phyloP scores from a whole-genome alignment of 2,329 filamentous ascomycete genomes.

The Pestalotiopsis sp. region DNA sequence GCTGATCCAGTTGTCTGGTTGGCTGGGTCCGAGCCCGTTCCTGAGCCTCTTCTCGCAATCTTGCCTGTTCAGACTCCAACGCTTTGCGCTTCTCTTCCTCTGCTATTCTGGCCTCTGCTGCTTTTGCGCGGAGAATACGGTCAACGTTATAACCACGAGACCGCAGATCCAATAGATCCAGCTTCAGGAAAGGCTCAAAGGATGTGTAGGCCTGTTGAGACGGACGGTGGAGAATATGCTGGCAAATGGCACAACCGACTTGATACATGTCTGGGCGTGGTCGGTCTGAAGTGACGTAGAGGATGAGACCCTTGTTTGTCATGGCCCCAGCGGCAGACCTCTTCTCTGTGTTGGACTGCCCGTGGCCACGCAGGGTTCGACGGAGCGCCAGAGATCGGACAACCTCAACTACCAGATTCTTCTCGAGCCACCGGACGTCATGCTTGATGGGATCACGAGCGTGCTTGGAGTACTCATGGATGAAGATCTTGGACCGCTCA shows the following conservation, averaged over 20 bases:
- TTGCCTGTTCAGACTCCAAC: constrained; percentile 72
- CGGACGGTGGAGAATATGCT: constrained; percentile 77
- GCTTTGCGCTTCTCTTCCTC: constrained; percentile 80
- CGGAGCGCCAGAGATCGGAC: constrained; percentile 80
- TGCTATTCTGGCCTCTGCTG: constrained; percentile 83
- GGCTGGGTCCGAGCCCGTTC: constrained; percentile 52
- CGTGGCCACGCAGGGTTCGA: constrained; percentile 73
- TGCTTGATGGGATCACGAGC: constrained; percentile 79
- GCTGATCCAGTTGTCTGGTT: constrained; percentile 35
- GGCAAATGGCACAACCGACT: constrained; percentile 84
- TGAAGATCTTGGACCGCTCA: constrained; percentile 86
- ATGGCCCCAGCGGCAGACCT: constrained; percentile 68
- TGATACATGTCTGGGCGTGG: constrained; percentile 83
- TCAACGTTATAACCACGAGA: constrained; percentile 96
- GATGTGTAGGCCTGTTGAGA: constrained; percentile 89
- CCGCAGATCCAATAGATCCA: constrained; percentile 80
- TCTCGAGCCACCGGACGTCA: constrained; percentile 88
- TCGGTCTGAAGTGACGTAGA: constrained; percentile 73
- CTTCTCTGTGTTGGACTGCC: constrained; percentile 72
- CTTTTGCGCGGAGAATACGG: constrained; percentile 86
- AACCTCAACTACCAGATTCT: constrained; percentile 76
- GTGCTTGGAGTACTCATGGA: constrained; percentile 76
- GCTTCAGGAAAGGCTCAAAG: constrained; percentile 86
- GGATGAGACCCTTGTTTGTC: constrained; percentile 53
- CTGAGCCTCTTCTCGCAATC: constrained; percentile 62